Conservation (phyloP, 306 rosid species). For the Ziziphus jujuba region DNA sequence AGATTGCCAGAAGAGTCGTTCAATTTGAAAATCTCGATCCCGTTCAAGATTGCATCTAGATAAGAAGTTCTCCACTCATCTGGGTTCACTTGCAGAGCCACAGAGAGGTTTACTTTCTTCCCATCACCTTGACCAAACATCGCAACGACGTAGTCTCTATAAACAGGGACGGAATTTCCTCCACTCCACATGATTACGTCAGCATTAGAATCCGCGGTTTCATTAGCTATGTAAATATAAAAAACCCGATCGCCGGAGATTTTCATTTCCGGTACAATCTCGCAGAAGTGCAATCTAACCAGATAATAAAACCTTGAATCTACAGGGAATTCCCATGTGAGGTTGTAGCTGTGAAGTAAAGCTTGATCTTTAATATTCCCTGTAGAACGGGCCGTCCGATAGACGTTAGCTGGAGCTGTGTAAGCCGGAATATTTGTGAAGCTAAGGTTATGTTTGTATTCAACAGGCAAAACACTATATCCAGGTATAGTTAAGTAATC, state of each 20-base stretch:
- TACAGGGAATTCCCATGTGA: slow-evolving; percentile 32
- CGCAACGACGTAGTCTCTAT: slow-evolving; percentile 14
- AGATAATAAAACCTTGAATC: slow-evolving; percentile 25
- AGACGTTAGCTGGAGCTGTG: slow-evolving; percentile 6
- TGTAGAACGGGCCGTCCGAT: slow-evolving; percentile 3
- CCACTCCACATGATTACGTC: slow-evolving; percentile 25
- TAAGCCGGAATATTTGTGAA: not conserved
- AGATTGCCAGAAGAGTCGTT: slow-evolving; percentile 19
- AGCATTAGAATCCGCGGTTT: not conserved
- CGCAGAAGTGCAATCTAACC: slow-evolving; percentile 36
- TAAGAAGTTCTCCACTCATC: not conserved
- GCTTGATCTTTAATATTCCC: not conserved
- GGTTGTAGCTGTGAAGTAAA: not conserved
- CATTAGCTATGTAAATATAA: slow-evolving; percentile 21
- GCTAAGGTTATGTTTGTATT: not conserved
- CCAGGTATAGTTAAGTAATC: not conserved
- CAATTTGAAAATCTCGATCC: slow-evolving; percentile 51
- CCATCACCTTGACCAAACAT: not conserved
- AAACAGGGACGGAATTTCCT: not conserved
- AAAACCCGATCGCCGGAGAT: not conserved
- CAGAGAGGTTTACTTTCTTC: slow-evolving; percentile 23
- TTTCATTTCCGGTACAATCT: not conserved
- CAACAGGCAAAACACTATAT: not conserved
- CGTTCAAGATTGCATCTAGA: slow-evolving; percentile 42
- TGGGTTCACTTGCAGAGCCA: slow-evolving; percentile 28